Evolutionary conservation across 495 filamentous ascomycete species (phyloP), one percentile per base, ranked within the genome.

Genomic region (Penicillium egyptiacum): DNA sequence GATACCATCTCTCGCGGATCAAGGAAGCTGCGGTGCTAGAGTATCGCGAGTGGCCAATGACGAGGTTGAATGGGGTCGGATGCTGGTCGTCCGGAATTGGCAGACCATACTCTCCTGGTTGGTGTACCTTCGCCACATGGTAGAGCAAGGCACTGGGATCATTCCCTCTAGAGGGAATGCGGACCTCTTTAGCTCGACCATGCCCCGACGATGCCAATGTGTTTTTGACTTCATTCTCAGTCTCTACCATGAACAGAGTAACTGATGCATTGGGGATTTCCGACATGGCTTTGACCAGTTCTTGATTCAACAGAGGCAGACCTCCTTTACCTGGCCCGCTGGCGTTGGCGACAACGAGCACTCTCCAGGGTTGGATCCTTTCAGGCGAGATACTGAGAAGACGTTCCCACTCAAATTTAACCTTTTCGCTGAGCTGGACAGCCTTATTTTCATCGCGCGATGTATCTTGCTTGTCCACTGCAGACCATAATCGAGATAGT

Each of bases 1-100:
- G 43, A 46, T 46, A 46, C 43, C 43, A 46, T 46, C 43, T 46
- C 43, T 46, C 43, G 16, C 43, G 43, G 14, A 46, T 46, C 8
- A 46, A 46, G 5, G 43, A 46, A 14, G 43, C 43, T 28, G 43
- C 43, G 7, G 43, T 26, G 43, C 43, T 46, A 3, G 43, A 46
- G 25, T 46, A 46, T 46, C 43, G 22, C 43, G 43, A 46, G 16
- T 46, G 43, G 14, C 43, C 43, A 22, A 46, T 46, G 23, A 46
- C 17, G 22, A 46, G 43, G 9, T 46, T 46, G 23, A 46, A 46
- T 46, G 43, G 43, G 22, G 23, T 28, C 5, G 22, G 43, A 26
- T 46, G 23, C 22, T 46, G 43, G 11, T 46, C 22, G 8, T 46
- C 43, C 10, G 43, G 23, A 46, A 46, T 28, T 26, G 43, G 43